Percentiles rank a stretch among this genome's conserved stretches.
Evolutionary conservation across 2,329 filamentous ascomycete genomes (phyloP).

Genomic region (Pestalotiopsis sp.): DNA sequence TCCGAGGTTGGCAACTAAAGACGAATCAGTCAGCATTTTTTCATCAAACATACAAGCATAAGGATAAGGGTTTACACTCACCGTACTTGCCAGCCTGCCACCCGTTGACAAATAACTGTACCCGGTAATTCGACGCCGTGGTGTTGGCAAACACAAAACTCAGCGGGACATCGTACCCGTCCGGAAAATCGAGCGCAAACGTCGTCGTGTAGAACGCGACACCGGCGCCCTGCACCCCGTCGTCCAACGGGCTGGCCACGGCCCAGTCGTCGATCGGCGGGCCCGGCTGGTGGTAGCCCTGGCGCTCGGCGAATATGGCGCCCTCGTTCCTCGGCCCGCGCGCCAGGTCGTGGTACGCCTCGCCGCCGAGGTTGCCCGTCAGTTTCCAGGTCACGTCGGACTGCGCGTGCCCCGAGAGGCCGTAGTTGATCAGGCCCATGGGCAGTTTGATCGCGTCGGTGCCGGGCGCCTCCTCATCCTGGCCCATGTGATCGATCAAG

Average conservation of each 20-base stretch:
- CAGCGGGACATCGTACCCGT: slow-evolving; percentile 61
- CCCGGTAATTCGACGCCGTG: slow-evolving; percentile 32
- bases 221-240: slow-evolving; percentile 50
- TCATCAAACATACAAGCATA: background rate
- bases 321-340: slow-evolving; percentile 71
- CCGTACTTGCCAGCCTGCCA: slow-evolving; percentile 64
- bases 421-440: slow-evolving; percentile 55
- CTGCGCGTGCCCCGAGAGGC: background rate
- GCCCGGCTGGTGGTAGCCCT: slow-evolving; percentile 63
- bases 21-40: background rate
- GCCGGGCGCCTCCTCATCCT: slow-evolving; percentile 63
- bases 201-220: slow-evolving; percentile 61
- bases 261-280: slow-evolving; percentile 41
- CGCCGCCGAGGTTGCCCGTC: slow-evolving; percentile 69
- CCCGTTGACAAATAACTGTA: slow-evolving; percentile 73
- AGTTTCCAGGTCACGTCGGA: slow-evolving; percentile 60
- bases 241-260: slow-evolving; percentile 16
- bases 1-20: slow-evolving; percentile 65
- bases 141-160: slow-evolving; percentile 59
- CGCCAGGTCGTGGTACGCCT: slow-evolving; percentile 60
- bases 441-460: slow-evolving; percentile 63
- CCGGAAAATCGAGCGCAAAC: slow-evolving; percentile 57
- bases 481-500: slow-evolving; percentile 72
- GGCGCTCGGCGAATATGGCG: slow-evolving; percentile 63
- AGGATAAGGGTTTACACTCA: background rate